These are phyloP conservation scores for Leccinum rimulosum DNA, from an alignment of 768 basidiomycete species.

Conservation along the genomic window DNA sequence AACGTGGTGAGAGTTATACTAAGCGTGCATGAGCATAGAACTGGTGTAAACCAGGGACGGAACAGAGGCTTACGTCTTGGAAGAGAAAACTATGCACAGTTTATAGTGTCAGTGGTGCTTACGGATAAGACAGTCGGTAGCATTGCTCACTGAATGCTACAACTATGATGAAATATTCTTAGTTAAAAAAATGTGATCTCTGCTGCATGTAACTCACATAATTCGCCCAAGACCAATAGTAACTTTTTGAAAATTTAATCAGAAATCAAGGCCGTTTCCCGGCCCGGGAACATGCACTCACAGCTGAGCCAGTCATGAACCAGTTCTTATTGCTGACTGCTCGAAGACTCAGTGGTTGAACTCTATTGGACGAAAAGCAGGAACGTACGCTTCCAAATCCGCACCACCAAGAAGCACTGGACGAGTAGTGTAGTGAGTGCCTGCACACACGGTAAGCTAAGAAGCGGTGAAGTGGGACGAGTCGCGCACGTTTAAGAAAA, in stretches of 20 bases:
- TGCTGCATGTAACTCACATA: slow-evolving; percentile 23
- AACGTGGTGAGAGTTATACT: slow-evolving; percentile 44
- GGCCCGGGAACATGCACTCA: slow-evolving; percentile 1
- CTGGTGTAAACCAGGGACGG: neutral
- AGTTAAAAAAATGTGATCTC: neutral
- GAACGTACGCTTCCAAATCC: slow-evolving; percentile 46
- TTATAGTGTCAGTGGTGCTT: slow-evolving; percentile 2
- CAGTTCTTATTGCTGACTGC: slow-evolving; percentile 49
- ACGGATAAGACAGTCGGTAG: neutral
- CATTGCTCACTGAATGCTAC: slow-evolving; percentile 32
- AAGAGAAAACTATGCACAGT: slow-evolving; percentile 31
- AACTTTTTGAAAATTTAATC: slow-evolving; percentile 6
- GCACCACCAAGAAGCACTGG: slow-evolving; percentile 52
- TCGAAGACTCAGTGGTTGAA: slow-evolving; percentile 10
- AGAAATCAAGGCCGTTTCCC: neutral
- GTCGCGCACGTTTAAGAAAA: slow-evolving; percentile 43
- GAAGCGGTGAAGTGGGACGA: neutral
- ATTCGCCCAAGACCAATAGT: slow-evolving; percentile 39
- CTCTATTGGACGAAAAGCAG: neutral
- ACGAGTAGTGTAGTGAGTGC: slow-evolving; percentile 48
- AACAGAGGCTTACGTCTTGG: slow-evolving; percentile 33
- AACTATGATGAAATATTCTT: slow-evolving; percentile 19
- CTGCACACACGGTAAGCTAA: slow-evolving; percentile 10
- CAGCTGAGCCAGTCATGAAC: slow-evolving; percentile 33
- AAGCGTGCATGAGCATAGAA: slow-evolving; percentile 12